Base-by-base conservation (phyloP, 305 asterid species). In the Lippia alba region DNA sequence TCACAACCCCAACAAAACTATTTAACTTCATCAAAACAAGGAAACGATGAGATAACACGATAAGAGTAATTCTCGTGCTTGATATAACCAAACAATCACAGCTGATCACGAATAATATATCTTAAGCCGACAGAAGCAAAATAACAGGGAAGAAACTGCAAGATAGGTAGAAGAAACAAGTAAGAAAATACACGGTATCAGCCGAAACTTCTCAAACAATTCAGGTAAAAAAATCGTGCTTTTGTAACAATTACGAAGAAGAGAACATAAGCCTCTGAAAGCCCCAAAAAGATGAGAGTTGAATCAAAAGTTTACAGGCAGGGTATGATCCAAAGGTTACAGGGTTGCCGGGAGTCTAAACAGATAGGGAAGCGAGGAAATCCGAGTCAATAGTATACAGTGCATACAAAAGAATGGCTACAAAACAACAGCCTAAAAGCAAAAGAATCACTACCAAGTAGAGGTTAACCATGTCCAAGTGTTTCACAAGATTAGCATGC, bases 401-500 rank as follows among this genome's bases (percentile, higher is more conserved):
- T 15, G 76, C 75, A 57, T 69, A 78, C 84, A 78, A 70, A 83
- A 69, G 80, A 61, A 77, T 66, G 65, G 77, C 72, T 66, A 75
- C 53, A 6, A 44, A 60, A 65, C 51, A 78, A 71, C 73, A 74
- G 78, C 71, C 78, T 62, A 67, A 75, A 72, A 16, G 51, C 54
- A 41, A 70, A 78, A 68, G 78, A 74, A 73, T 60, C 63, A 41
- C 72, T 45, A 17, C 44, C 67, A 4, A 66, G 50, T 53, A 36
- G 46, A 36, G 46, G 71, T 71, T 63, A 59, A 59, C 64, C 70
- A 73, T 54, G 73, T 67, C 64, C 70, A 73, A 49, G 73, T 67
- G 66, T 55, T 67, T 39, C 71, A 46, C 71, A 69, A 32, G 66
- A 82, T 89, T 81, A 94, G 86, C 98, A 94, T 3, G 96, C 91